Percentiles rank a stretch among this genome's conserved stretches.
These are phyloP conservation scores for Phyllostachys edulis DNA, from an alignment of 176 grass and related monocot genomes.

Conservation along the genomic window DNA sequence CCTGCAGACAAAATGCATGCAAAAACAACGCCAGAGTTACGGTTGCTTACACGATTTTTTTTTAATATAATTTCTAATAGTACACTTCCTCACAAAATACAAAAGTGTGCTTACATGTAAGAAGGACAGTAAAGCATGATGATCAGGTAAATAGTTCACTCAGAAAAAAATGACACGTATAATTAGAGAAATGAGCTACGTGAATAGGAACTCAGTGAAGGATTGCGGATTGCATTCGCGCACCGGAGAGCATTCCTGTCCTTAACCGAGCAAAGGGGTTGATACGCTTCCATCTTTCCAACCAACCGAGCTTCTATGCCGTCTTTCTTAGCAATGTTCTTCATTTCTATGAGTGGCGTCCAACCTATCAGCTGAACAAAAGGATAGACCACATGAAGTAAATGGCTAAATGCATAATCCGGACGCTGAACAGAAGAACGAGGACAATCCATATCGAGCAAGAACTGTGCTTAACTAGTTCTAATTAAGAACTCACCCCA, in stretches of 20 bases:
- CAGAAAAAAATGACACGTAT: background rate
- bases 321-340: conserved; percentile 49
- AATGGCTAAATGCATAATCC: too few relatives aligned
- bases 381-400: background rate
- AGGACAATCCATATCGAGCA: background rate
- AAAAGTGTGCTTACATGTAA: too few relatives aligned
- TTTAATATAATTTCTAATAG: too few relatives aligned
- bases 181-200: background rate
- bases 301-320: conserved; percentile 45
- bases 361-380: conserved; percentile 72
- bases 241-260: conserved; percentile 64
- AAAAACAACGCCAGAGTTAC: background rate
- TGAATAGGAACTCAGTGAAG: too few relatives aligned
- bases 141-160: background rate
- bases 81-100: too few relatives aligned
- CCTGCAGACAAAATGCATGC: conserved; percentile 17
- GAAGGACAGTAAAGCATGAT: too few relatives aligned
- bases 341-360: conserved; percentile 70
- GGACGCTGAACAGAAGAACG: too few relatives aligned
- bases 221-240: background rate
- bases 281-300: conserved; percentile 72
- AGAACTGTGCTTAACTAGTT: background rate
- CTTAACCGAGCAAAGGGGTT: conserved; percentile 78
- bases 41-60: too few relatives aligned
- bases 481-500: background rate